These are phyloP conservation scores for Syzygium oleosum DNA, from an alignment of 345 rosid species.

Conservation along the genomic window DNA sequence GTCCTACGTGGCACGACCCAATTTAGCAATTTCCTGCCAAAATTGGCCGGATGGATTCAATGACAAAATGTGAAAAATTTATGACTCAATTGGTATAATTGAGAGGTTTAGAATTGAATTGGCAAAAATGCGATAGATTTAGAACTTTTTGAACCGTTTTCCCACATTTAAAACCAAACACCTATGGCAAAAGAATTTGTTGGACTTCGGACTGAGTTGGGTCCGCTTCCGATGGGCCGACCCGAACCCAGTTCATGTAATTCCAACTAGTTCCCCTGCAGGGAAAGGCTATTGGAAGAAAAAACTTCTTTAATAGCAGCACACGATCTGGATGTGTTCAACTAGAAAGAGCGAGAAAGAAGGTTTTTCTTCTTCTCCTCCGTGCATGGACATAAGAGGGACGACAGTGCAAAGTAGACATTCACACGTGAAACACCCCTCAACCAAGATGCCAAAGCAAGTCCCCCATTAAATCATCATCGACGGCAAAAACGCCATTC, in stretches of 20 bases:
- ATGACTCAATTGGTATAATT: too few relatives aligned
- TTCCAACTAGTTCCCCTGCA: background rate
- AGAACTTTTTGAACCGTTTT: too few relatives aligned
- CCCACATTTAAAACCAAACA: background rate
- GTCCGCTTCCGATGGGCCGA: background rate
- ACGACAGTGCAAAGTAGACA: background rate
- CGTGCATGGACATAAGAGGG: background rate
- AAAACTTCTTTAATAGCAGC: background rate
- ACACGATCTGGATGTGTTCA: background rate
- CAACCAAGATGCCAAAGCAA: too few relatives aligned
- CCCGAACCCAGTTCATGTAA: background rate
- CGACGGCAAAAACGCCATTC: background rate
- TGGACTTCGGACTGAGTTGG: background rate
- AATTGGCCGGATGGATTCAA: too few relatives aligned
- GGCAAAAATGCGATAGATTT: too few relatives aligned
- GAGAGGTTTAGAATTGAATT: too few relatives aligned
- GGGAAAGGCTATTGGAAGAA: background rate
- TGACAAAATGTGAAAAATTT: too few relatives aligned
- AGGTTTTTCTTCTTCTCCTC: background rate
- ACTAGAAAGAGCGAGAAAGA: background rate
- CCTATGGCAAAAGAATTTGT: background rate
- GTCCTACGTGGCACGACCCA: too few relatives aligned
- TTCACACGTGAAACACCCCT: too few relatives aligned
- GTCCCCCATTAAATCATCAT: background rate
- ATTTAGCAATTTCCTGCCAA: too few relatives aligned